phyloP scores from a whole-genome alignment of 2,329 filamentous ascomycete species.

The Colletotrichum musae region DNA sequence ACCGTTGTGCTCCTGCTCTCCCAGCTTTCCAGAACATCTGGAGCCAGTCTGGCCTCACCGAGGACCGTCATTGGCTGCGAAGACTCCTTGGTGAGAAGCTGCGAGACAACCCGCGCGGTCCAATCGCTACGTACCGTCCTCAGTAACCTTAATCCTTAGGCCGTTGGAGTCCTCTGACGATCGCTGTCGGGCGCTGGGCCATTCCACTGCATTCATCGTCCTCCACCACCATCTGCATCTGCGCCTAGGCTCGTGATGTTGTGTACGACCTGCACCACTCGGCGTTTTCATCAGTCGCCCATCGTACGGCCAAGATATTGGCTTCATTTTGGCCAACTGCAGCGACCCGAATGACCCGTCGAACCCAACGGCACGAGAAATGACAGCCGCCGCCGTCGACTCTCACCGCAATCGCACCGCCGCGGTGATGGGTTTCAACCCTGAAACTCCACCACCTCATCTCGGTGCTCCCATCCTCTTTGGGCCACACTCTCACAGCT shows the following conservation, averaged over 20 bases:
- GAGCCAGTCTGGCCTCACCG: not conserved
- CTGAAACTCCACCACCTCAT: constrained; percentile 40
- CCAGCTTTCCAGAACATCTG: constrained; percentile 34
- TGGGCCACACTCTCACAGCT: constrained; percentile 3
- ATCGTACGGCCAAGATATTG: constrained; percentile 29
- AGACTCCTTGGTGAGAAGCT: not conserved
- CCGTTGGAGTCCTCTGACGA: constrained; percentile 6
- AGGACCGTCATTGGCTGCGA: not conserved
- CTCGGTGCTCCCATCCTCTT: constrained; percentile 32
- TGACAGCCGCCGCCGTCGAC: constrained; percentile 1
- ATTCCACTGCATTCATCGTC: no score
- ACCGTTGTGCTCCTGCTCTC: not conserved
- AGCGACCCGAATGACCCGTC: not conserved
- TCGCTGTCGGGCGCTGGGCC: not conserved
- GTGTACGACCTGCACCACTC: not conserved
- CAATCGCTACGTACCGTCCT: constrained; percentile 16
- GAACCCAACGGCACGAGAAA: not conserved
- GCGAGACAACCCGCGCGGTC: not conserved
- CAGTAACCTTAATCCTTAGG: constrained; percentile 25
- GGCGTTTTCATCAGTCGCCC: not conserved
- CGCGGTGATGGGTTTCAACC: constrained; percentile 38
- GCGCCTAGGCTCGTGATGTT: no score
- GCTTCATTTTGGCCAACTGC: constrained; percentile 2
- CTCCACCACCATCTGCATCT: no score
- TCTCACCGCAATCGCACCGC: constrained; percentile 29